A percentile compares a stretch with the other conserved stretches of the same genome.
phyloP scores from a whole-genome alignment of 2,329 filamentous ascomycete species.

The Orbilia blumenaviensis region DNA sequence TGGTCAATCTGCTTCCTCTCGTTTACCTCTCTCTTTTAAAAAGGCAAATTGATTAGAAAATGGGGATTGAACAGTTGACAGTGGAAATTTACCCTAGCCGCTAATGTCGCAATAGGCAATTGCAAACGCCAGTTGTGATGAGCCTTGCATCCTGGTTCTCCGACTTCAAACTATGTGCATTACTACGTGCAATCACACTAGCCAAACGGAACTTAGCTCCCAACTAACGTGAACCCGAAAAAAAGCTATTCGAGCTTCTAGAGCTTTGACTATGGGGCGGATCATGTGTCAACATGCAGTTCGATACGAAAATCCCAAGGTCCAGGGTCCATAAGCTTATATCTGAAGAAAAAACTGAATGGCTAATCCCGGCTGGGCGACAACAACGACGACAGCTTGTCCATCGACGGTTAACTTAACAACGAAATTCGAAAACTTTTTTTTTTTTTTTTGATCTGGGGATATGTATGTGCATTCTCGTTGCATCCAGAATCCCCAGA shows the following conservation, averaged over 20 bases:
- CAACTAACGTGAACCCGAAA: not conserved
- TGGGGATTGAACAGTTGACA: constrained; percentile 41
- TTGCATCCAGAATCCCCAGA: constrained; percentile 15
- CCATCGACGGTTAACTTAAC: not conserved
- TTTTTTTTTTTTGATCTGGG: too few relatives aligned
- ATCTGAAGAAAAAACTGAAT: not conserved
- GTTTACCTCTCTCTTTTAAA: too few relatives aligned
- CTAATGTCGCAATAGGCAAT: constrained; percentile 48
- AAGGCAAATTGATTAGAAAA: constrained; percentile 34
- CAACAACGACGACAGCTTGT: too few relatives aligned
- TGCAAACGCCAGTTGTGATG: constrained; percentile 52
- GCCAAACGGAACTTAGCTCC: too few relatives aligned
- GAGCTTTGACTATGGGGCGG: constrained; percentile 27
- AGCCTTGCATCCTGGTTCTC: constrained; percentile 21
- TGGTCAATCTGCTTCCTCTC: not conserved
- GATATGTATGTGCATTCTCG: constrained; percentile 12
- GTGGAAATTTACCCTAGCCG: constrained; percentile 16
- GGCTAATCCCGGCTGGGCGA: constrained; percentile 5
- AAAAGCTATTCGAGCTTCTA: constrained; percentile 20
- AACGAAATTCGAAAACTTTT: constrained; percentile 2
- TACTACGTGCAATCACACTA: too few relatives aligned
- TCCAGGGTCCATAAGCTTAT: constrained; percentile 50
- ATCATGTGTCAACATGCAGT: constrained; percentile 52
- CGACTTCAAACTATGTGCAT: too few relatives aligned
- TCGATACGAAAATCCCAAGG: constrained; percentile 39